Evolutionary conservation across 1,284 basidiomycete genomes (phyloP).

Genomic region (Austroboletus novae-zelandiae): DNA sequence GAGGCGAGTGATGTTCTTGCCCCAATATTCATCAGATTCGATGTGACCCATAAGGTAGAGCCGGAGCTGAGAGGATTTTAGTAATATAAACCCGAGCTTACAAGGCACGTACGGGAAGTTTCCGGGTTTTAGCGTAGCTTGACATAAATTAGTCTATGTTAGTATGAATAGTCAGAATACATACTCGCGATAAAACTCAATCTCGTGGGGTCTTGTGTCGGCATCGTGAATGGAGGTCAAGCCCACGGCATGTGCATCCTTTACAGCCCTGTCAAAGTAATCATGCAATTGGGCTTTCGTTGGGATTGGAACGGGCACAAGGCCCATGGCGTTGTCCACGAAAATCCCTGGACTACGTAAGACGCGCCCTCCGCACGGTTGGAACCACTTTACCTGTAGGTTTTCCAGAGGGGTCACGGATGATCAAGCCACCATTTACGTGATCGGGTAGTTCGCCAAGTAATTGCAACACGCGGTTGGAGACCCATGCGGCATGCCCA

Average conservation of each 20-base stretch:
- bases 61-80: slow-evolving; percentile 48
- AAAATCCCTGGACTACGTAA: slow-evolving; percentile 51
- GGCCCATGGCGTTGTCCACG: slow-evolving; percentile 70
- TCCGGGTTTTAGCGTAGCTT: slow-evolving; percentile 58
- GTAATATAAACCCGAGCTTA: background rate
- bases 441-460: slow-evolving; percentile 54
- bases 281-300: slow-evolving; percentile 54
- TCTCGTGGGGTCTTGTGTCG: slow-evolving; percentile 46
- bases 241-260: slow-evolving; percentile 70
- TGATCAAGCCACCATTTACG: slow-evolving; percentile 75
- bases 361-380: background rate
- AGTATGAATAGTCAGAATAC: slow-evolving; percentile 13
- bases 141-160: slow-evolving; percentile 1
- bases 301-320: slow-evolving; percentile 65
- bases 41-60: slow-evolving; percentile 75
- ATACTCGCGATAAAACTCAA: slow-evolving; percentile 69
- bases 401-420: slow-evolving; percentile 59
- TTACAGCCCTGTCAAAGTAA: slow-evolving; percentile 63
- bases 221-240: slow-evolving; percentile 87
- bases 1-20: slow-evolving; percentile 58
- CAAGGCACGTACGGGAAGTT: slow-evolving; percentile 55
- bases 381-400: slow-evolving; percentile 61
- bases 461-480: slow-evolving; percentile 60
- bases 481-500: slow-evolving; percentile 85
- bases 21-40: slow-evolving; percentile 64